A percentile compares a stretch with the other conserved stretches of the same genome.
These are phyloP conservation scores for Rhizoclosmatium globosum DNA, from an alignment of 192 early-diverging fungal genomes.

Conservation along the genomic window DNA sequence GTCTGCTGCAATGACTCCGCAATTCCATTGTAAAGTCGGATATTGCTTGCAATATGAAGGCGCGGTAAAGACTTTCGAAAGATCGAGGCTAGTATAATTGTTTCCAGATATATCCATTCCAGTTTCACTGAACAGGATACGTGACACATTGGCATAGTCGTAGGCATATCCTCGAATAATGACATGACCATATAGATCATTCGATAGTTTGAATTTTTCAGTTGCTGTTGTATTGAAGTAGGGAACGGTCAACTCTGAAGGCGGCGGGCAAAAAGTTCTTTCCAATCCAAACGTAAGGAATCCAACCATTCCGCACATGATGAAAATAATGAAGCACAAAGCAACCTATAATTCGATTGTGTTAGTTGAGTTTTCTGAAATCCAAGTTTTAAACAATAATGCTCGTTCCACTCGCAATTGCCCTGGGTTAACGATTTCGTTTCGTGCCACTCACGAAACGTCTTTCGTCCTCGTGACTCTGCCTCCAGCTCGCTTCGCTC, in stretches of 20 bases:
- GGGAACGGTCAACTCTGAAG: neutral
- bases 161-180: slow-evolving; percentile 42
- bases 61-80: slow-evolving; percentile 38
- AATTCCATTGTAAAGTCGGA: neutral
- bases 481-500: too few relatives aligned
- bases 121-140: slow-evolving; percentile 16
- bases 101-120: slow-evolving; percentile 35
- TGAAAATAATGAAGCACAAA: slow-evolving; percentile 83
- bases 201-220: neutral
- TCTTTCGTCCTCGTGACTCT: too few relatives aligned
- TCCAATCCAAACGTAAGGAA: slow-evolving; percentile 60
- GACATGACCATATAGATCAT: slow-evolving; percentile 19
- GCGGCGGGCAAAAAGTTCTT: slow-evolving; percentile 13
- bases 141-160: slow-evolving; percentile 40
- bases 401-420: slow-evolving; percentile 22
- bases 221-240: slow-evolving; percentile 5
- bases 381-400: neutral
- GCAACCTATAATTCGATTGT: slow-evolving; percentile 72
- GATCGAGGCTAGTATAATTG: slow-evolving; percentile 44
- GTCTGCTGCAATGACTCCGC: neutral
- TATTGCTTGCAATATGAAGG: neutral
- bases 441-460: too few relatives aligned
- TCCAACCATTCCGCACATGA: slow-evolving; percentile 66
- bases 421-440: too few relatives aligned
- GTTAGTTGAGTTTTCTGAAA: neutral